Evolutionary conservation across 2,329 filamentous ascomycete genomes (phyloP).

Genomic region (Xylariaceae sp.): DNA sequence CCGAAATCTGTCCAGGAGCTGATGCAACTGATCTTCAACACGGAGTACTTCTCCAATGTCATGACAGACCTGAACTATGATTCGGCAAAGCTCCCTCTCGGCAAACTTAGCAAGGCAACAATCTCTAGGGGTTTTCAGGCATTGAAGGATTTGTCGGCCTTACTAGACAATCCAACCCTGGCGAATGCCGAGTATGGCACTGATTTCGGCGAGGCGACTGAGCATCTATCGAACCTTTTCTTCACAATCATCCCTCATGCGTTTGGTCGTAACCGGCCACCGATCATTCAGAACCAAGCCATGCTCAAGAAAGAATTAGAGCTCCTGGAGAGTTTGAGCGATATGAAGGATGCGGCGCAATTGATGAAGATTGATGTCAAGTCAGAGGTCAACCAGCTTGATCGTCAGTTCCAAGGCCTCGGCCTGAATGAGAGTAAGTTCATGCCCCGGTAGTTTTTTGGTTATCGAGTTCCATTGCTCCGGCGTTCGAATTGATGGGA

Average conservation of each 20-base stretch:
- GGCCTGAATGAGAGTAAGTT: constrained; percentile 60
- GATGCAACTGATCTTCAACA: constrained; percentile 81
- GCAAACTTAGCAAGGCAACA: constrained; percentile 76
- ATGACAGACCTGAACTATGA: constrained; percentile 69
- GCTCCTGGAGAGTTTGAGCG: constrained; percentile 72
- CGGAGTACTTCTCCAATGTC: constrained; percentile 62
- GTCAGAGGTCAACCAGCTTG: constrained; percentile 58
- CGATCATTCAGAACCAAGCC: constrained; percentile 54
- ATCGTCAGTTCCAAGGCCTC: constrained; percentile 68
- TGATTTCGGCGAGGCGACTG: constrained; percentile 42
- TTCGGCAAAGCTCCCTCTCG: constrained; percentile 71
- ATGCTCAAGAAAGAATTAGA: constrained; percentile 72
- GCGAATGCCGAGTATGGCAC: constrained; percentile 43
- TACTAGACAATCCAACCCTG: constrained; percentile 53
- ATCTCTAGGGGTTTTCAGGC: constrained; percentile 71
- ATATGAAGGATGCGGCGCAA: constrained; percentile 77
- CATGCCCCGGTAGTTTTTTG: not conserved
- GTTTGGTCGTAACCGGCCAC: constrained; percentile 67
- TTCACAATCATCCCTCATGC: constrained; percentile 78
- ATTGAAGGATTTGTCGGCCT: constrained; percentile 67
- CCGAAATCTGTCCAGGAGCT: constrained; percentile 56
- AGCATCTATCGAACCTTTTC: constrained; percentile 69
- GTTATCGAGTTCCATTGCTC: not conserved
- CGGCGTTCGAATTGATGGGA: not conserved
- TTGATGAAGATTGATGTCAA: constrained; percentile 66